Conservation (phyloP, 1,139 yeast genomes). For the Suhomyces panamericanus region DNA sequence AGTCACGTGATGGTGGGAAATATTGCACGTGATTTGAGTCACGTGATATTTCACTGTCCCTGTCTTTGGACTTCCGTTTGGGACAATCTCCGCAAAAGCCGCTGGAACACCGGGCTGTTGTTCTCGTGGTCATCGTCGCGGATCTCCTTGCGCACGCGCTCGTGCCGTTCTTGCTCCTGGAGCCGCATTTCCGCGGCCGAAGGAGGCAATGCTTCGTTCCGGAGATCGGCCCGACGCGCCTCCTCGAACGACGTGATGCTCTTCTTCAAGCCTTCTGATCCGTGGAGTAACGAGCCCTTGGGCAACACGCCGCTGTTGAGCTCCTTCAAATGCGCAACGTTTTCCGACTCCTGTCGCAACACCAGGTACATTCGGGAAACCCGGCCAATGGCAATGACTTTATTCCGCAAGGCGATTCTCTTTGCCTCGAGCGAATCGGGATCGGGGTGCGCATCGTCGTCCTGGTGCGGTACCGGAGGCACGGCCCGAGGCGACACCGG, state of each 20-base stretch:
- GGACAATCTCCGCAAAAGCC: conserved; percentile 44
- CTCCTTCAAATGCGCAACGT: conserved; percentile 75
- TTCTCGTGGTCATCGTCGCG: conserved; percentile 37
- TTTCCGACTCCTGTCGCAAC: conserved; percentile 85
- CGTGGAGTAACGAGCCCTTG: conserved; percentile 82
- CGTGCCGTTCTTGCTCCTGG: conserved; percentile 47
- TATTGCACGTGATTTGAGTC: not conserved
- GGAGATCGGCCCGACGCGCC: conserved; percentile 77
- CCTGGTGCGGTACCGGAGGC: conserved; percentile 11
- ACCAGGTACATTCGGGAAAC: conserved; percentile 92
- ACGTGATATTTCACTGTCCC: not conserved
- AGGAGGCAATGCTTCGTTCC: conserved; percentile 93
- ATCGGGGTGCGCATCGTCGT: conserved; percentile 1
- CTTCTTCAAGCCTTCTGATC: conserved; percentile 73
- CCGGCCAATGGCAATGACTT: conserved; percentile 91
- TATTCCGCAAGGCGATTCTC: conserved; percentile 72
- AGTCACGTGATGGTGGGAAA: no score
- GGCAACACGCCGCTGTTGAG: conserved; percentile 71
- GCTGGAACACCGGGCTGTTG: conserved; percentile 42
- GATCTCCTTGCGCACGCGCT: conserved; percentile 43
- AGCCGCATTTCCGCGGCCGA: conserved; percentile 54
- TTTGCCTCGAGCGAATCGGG: conserved; percentile 39
- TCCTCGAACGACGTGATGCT: conserved; percentile 79
- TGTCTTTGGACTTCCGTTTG: conserved; percentile 14
- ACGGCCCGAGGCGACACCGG: conserved; percentile 4